phyloP scores from a whole-genome alignment of 176 grass and related monocot species.

The Poa pratensis region DNA sequence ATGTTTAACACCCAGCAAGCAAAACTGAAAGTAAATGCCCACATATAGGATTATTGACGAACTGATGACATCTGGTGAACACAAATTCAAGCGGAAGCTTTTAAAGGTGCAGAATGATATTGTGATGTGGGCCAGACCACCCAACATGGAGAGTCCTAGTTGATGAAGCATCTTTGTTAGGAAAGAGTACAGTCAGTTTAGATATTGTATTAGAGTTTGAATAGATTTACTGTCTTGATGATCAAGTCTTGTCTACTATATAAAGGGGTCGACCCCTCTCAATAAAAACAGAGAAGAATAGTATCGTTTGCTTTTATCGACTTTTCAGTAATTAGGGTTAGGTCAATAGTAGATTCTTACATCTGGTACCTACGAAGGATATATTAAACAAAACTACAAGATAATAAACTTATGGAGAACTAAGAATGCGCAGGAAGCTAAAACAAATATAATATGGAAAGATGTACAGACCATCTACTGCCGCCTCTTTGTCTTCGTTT shows the following conservation, averaged over 20 bases:
- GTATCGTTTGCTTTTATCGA: too few relatives aligned
- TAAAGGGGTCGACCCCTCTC: too few relatives aligned
- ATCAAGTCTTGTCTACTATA: too few relatives aligned
- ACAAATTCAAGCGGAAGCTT: background rate
- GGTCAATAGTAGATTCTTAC: too few relatives aligned
- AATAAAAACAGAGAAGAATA: too few relatives aligned
- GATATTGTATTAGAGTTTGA: too few relatives aligned
- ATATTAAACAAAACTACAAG: conserved; percentile 14
- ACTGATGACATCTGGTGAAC: conserved; percentile 12
- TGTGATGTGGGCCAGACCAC: too few relatives aligned
- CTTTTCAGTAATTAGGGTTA: too few relatives aligned
- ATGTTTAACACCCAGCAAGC: background rate
- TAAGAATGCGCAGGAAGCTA: conserved; percentile 23
- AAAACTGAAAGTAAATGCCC: background rate
- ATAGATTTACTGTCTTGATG: too few relatives aligned
- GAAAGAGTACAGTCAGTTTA: too few relatives aligned
- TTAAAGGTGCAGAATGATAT: background rate
- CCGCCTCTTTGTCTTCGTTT: conserved; percentile 58
- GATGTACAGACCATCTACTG: conserved; percentile 56
- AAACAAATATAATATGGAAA: conserved; percentile 29
- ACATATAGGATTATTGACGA: conserved; percentile 6
- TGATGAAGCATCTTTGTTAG: too few relatives aligned
- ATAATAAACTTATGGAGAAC: conserved; percentile 24
- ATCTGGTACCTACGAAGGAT: background rate
- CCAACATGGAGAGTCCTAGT: too few relatives aligned